Base-by-base conservation (phyloP, 495 filamentous ascomycete genomes). In the Hyaloscypha variabilis region DNA sequence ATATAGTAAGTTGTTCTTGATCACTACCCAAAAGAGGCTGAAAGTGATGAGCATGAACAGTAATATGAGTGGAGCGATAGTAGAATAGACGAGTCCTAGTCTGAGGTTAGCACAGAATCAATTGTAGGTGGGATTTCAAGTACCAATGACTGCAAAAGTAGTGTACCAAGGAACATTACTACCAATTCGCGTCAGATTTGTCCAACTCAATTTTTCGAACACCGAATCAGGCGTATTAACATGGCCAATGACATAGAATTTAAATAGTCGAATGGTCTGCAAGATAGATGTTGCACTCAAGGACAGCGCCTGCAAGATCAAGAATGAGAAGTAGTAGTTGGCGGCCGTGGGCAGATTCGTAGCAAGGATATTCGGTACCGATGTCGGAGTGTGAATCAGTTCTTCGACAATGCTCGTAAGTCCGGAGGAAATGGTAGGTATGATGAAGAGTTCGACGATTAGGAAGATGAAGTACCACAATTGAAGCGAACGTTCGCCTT, bases 271-370 rank as follows among this genome's bases (percentile, higher is more conserved):
- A 39, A 64, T 64, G 24, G 61, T 64, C 23, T 64, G 61, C 61
- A 64, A 57, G 26, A 64, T 64, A 29, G 61, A 64, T 11, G 61
- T 64, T 56, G 61, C 61, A 57, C 61, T 64, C 79, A 64, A 90
- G 89, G 71, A 96, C 87, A 34, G 89, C 88, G 62, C 97, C 76
- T 59, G 93, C 92, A 76, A 96, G 92, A 31, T 97, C 81, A 71
- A 97, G 88, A 73, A 98, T 93, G 91, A 89, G 58, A 97, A 89
- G 78, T 94, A 98, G 75, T 97, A 92, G 77, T 95, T 97, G 67
- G 91, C 91, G 3, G 93, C 85, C 62, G 82, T 87, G 14, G 94
- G 94, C 23, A 97, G 77, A 67, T 91, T 90, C 24, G 81, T 70
- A 21, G 94, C 88, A 21, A 98, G 83, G 61, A 97, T 77, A 10